These are phyloP conservation scores for Botryobasidium botryosum DNA, from an alignment of 768 basidiomycete species.

Conservation along the genomic window DNA sequence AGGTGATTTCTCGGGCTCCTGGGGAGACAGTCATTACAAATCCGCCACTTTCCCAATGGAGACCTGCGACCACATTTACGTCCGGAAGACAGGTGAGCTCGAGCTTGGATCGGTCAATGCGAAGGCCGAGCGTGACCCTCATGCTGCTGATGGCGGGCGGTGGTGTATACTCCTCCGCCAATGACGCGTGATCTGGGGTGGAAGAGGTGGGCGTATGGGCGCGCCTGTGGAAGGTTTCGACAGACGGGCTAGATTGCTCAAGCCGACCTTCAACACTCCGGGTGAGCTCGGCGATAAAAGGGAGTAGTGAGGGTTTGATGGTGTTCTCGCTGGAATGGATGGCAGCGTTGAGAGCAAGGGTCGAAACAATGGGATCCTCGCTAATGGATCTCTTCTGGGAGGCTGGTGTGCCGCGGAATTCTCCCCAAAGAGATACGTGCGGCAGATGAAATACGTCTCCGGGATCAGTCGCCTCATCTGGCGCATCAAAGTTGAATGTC, in stretches of 20 bases:
- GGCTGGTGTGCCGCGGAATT: constrained; percentile 48
- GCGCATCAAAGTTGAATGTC: too few species aligned
- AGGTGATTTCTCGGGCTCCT: constrained; percentile 47
- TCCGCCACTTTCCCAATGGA: constrained; percentile 91
- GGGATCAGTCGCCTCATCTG: constrained; percentile 4
- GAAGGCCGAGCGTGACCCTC: constrained; percentile 70
- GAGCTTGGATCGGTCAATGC: constrained; percentile 78
- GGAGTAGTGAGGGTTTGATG: constrained; percentile 63
- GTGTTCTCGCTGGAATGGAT: constrained; percentile 80
- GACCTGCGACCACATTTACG: constrained; percentile 75
- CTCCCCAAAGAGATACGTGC: constrained; percentile 63
- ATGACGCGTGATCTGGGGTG: background rate
- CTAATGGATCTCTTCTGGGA: constrained; percentile 22
- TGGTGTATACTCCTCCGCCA: too few species aligned
- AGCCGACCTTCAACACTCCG: constrained; percentile 52
- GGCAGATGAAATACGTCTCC: constrained; percentile 37
- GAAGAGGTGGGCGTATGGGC: background rate
- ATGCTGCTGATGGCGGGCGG: constrained; percentile 28
- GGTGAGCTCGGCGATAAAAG: constrained; percentile 67
- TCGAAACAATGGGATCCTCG: constrained; percentile 30
- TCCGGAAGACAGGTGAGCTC: constrained; percentile 80
- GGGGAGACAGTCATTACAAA: constrained; percentile 69
- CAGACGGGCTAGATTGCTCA: constrained; percentile 14
- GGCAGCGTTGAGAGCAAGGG: constrained; percentile 69
- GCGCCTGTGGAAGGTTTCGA: background rate